Evolutionary conservation across 23 red algal species (phyloP).

Genomic region (Gracilaria domingensis): DNA sequence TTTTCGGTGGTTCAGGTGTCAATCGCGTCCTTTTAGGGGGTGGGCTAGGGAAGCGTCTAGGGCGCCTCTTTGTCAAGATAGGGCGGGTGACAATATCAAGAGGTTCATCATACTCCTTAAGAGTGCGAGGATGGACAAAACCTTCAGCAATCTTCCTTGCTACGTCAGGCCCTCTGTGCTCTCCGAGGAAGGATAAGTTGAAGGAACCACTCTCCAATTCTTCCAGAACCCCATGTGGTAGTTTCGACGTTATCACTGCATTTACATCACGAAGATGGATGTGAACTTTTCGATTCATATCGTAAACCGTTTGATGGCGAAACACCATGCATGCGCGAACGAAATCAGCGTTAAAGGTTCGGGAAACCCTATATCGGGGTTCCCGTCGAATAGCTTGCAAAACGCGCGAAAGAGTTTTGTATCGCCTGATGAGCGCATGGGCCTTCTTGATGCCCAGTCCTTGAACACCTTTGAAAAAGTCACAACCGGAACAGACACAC

Average conservation of each 20-base stretch:
- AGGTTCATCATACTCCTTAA: conserved; percentile 62
- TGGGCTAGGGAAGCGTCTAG: conserved; percentile 20
- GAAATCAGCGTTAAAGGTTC: conserved; percentile 61
- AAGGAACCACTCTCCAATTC: conserved; percentile 2
- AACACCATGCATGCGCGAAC: conserved; percentile 82
- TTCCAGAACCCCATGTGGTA: conserved; percentile 46
- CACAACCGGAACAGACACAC: conserved; percentile 95
- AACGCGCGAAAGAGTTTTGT: conserved; percentile 60
- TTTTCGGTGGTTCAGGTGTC: neutral
- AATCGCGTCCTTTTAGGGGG: neutral
- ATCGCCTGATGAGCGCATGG: conserved; percentile 70
- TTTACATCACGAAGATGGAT: conserved; percentile 59
- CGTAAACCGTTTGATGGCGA: conserved; percentile 91
- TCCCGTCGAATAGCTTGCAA: conserved; percentile 63
- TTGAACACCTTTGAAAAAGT: conserved; percentile 94
- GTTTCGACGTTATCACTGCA: conserved; percentile 19
- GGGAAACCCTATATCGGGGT: conserved; percentile 33
- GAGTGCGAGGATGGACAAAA: conserved; percentile 52
- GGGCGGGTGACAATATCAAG: conserved; percentile 60
- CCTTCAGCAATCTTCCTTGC: conserved; percentile 55
- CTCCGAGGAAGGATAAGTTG: conserved; percentile 61
- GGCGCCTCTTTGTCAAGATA: conserved; percentile 18
- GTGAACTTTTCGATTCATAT: conserved; percentile 44
- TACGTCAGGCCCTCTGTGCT: conserved; percentile 5
- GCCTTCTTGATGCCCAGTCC: conserved; percentile 85